Evolutionary conservation across 2,329 filamentous ascomycete species (phyloP).

Genomic region (Aureobasidium pullulans): DNA sequence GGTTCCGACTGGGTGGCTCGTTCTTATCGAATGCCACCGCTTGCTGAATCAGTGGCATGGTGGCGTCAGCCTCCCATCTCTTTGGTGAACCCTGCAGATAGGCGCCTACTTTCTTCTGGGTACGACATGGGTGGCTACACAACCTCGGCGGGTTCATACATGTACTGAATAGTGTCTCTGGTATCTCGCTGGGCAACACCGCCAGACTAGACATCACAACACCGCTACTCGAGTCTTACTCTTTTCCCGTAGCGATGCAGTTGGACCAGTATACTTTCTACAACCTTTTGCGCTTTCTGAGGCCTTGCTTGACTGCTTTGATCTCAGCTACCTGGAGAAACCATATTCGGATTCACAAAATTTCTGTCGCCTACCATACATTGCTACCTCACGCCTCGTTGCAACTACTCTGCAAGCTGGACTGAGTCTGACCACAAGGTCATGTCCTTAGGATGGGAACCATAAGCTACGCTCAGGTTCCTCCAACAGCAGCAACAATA

Average conservation of each 20-base stretch:
- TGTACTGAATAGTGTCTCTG: neutral
- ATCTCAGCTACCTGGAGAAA: neutral
- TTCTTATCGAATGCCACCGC: neutral
- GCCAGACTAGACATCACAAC: slow-evolving; percentile 1
- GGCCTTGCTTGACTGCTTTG: neutral
- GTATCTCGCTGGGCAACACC: slow-evolving; percentile 2
- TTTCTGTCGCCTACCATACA: too few species aligned
- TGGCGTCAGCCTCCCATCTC: slow-evolving; percentile 5
- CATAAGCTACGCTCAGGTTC: slow-evolving; percentile 27
- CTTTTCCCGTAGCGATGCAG: neutral
- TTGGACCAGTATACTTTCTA: neutral
- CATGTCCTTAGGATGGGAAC: slow-evolving; percentile 24
- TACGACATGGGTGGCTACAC: slow-evolving; percentile 13
- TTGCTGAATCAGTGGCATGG: slow-evolving; percentile 5
- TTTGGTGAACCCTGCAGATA: slow-evolving; percentile 9
- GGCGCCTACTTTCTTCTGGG: slow-evolving; percentile 5
- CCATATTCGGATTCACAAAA: neutral
- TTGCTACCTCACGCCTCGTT: neutral
- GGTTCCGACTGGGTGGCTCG: neutral
- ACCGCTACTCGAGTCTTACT: slow-evolving; percentile 4
- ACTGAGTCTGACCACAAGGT: neutral
- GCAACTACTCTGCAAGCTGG: neutral
- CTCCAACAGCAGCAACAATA: slow-evolving; percentile 30
- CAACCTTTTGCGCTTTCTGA: neutral
- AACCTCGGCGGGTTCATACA: slow-evolving; percentile 9